phyloP scores from a whole-genome alignment of 2,329 filamentous ascomycete genomes.

The Tolypocladium amazonense region DNA sequence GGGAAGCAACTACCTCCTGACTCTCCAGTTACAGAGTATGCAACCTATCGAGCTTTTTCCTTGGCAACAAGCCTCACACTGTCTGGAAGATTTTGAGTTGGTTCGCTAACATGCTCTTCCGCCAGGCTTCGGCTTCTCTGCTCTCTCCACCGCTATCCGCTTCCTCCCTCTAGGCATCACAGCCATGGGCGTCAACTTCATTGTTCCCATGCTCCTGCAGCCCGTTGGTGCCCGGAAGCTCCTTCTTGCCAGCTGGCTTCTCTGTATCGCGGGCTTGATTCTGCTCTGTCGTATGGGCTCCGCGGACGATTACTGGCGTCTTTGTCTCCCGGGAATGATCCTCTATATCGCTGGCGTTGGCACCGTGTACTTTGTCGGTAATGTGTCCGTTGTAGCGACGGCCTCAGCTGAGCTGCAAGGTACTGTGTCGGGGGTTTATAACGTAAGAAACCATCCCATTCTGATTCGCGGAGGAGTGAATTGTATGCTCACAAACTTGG shows the following conservation, averaged over 20 bases:
- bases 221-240: slow-evolving; percentile 1
- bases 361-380: slow-evolving; percentile 6
- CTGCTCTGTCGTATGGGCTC: slow-evolving; percentile 2
- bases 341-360: slow-evolving; percentile 6
- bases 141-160: slow-evolving; percentile 4
- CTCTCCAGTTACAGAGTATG: slow-evolving; percentile 5
- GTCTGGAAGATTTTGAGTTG: too few species aligned
- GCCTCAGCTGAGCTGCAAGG: slow-evolving; percentile 3
- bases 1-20: slow-evolving; percentile 5
- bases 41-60: background rate
- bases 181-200: slow-evolving; percentile 5
- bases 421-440: slow-evolving; percentile 5
- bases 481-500: background rate
- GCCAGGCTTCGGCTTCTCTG: slow-evolving; percentile 4
- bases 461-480: background rate
- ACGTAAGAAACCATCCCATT: background rate
- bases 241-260: slow-evolving; percentile 3
- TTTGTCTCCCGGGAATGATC: slow-evolving; percentile 5
- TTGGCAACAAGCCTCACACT: too few species aligned
- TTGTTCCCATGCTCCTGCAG: slow-evolving; percentile 2
- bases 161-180: slow-evolving; percentile 6
- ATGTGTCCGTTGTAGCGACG: slow-evolving; percentile 4
- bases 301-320: slow-evolving; percentile 3
- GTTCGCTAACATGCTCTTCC: background rate
- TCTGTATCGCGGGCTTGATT: slow-evolving; percentile 1